phyloP scores from a whole-genome alignment of 1,139 yeast species.

The Yamadazyma siamensis region DNA sequence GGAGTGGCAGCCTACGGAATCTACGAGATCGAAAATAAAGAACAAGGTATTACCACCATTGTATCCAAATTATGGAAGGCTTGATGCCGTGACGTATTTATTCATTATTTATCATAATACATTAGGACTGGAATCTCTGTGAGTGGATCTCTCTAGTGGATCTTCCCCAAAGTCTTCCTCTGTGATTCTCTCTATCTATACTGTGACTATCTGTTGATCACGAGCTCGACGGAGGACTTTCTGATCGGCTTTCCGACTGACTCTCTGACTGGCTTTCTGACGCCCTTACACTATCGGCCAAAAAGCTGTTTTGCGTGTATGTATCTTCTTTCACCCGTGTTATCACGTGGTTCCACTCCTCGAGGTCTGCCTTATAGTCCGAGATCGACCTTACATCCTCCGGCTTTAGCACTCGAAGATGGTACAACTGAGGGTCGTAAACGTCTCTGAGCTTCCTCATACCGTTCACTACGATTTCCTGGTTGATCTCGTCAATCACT shows the following conservation, averaged over 20 bases:
- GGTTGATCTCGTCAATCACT: conserved; percentile 26
- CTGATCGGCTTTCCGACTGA: too few species aligned
- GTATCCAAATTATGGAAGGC: conserved; percentile 41
- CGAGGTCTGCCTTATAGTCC: background rate
- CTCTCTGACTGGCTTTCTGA: too few species aligned
- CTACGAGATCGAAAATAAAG: conserved; percentile 72
- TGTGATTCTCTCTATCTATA: background rate
- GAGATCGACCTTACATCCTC: background rate
- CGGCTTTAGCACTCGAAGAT: background rate
- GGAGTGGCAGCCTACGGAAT: conserved; percentile 74
- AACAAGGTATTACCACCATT: conserved; percentile 40
- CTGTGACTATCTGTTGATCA: too few species aligned
- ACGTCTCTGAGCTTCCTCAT: conserved; percentile 27
- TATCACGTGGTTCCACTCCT: conserved; percentile 4
- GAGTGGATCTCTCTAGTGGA: background rate
- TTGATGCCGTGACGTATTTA: conserved; percentile 13
- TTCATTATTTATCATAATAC: too few species aligned
- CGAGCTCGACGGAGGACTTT: too few species aligned
- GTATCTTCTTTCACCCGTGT: conserved; percentile 4
- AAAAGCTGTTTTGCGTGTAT: too few species aligned
- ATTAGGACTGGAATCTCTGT: background rate
- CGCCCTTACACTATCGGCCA: too few species aligned
- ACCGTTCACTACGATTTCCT: conserved; percentile 17
- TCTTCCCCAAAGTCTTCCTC: background rate
- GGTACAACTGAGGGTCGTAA: conserved; percentile 16